phyloP scores from a whole-genome alignment of 306 rosid species.

The Lathyrus sativus region DNA sequence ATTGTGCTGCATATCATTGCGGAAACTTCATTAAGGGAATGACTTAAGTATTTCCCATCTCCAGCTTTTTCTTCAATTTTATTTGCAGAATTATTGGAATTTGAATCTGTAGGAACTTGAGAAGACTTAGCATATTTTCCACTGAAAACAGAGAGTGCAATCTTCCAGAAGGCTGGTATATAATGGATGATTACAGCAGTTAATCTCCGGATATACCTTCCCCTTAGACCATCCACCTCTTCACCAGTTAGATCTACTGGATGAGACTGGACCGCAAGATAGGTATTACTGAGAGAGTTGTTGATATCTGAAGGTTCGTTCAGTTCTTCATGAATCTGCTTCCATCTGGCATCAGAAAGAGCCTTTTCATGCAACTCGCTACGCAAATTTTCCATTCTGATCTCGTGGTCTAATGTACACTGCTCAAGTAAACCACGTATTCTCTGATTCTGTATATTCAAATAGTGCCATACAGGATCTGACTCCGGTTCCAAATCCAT shows the following conservation, averaged over 20 bases:
- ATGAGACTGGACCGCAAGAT: conserved; percentile 52
- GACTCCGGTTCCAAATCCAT: conserved; percentile 95
- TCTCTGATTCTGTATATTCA: conserved; percentile 90
- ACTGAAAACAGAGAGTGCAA: conserved; percentile 86
- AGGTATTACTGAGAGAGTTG: conserved; percentile 53
- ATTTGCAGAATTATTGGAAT: conserved; percentile 58
- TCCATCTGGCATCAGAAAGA: conserved; percentile 90
- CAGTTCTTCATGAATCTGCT: conserved; percentile 74
- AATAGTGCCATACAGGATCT: conserved; percentile 97
- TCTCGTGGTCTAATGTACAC: conserved; percentile 88
- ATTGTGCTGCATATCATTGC: too few species aligned
- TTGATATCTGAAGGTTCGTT: conserved; percentile 73
- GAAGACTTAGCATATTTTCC: conserved; percentile 96
- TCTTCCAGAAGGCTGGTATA: conserved; percentile 94
- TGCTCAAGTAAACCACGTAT: conserved; percentile 92
- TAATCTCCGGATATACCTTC: conserved; percentile 86
- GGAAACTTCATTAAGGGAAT: too few species aligned
- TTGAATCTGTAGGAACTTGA: conserved; percentile 85
- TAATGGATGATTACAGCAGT: conserved; percentile 88
- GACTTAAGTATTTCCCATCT: too few species aligned
- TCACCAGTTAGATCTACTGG: too few species aligned
- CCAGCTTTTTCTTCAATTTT: too few species aligned
- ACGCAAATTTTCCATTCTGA: conserved; percentile 76
- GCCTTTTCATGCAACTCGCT: conserved; percentile 84
- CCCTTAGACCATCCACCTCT: conserved; percentile 88